Percentiles rank a stretch among this genome's conserved stretches.
Conservation (phyloP, 2,329 filamentous ascomycete genomes). For the Westerdykella sp. region DNA sequence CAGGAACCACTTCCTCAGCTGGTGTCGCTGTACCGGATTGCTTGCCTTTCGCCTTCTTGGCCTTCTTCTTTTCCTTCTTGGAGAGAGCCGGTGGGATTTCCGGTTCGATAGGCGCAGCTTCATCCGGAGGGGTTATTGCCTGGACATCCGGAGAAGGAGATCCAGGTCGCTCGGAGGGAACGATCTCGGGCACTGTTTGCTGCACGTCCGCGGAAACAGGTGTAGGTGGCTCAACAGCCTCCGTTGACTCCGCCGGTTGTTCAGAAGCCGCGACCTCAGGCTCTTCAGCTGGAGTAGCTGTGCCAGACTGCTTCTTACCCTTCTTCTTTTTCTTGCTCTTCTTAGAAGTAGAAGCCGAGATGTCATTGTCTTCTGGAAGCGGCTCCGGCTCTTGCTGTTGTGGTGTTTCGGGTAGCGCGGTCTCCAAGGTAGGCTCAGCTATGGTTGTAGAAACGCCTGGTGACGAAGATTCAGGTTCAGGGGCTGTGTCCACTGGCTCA, state of each 20-base stretch:
- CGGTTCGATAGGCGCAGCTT: not conserved
- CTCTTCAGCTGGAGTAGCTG: slow-evolving; percentile 5
- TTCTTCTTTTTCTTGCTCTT: slow-evolving; percentile 12
- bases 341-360: slow-evolving; percentile 3
- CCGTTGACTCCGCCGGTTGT: too few relatives aligned
- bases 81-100: slow-evolving; percentile 1
- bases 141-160: too few relatives aligned
- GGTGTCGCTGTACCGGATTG: slow-evolving; percentile 12
- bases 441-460: too few relatives aligned
- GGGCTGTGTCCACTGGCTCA: too few relatives aligned
- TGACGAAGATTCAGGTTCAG: too few relatives aligned
- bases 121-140: not conserved
- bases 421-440: too few relatives aligned
- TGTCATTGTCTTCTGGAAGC: slow-evolving; percentile 4
- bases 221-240: too few relatives aligned
- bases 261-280: slow-evolving; percentile 1
- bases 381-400: too few relatives aligned
- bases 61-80: slow-evolving; percentile 28
- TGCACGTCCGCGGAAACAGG: too few relatives aligned
- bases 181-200: too few relatives aligned
- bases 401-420: not conserved
- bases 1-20: slow-evolving; percentile 4
- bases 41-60: slow-evolving; percentile 23
- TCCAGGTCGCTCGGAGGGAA: too few relatives aligned
- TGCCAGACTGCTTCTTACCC: slow-evolving; percentile 4